Conservation (phyloP, 139 green algal species). For the Gonium pectorale region DNA sequence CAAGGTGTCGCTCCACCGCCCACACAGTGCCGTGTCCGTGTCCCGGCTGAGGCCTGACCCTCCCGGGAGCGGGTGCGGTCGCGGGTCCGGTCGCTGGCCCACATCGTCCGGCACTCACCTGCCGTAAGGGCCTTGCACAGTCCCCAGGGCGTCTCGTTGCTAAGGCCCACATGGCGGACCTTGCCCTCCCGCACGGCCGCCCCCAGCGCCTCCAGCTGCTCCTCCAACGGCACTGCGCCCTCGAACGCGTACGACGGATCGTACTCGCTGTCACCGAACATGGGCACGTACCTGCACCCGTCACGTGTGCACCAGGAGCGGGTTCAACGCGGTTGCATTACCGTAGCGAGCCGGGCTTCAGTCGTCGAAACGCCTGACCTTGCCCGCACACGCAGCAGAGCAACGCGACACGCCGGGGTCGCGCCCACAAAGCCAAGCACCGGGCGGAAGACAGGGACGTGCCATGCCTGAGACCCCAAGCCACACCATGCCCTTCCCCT, state of each 20-base stretch:
- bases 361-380: too few species aligned
- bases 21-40: too few species aligned
- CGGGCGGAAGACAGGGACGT: too few species aligned
- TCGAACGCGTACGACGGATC: slow-evolving; percentile 65
- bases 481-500: too few species aligned
- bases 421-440: too few species aligned
- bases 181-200: slow-evolving; percentile 62
- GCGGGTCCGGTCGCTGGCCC: too few species aligned
- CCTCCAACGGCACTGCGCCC: slow-evolving; percentile 69
- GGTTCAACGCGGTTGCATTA: background rate
- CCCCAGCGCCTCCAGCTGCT: slow-evolving; percentile 82
- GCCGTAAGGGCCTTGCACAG: slow-evolving; percentile 62
- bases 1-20: too few species aligned
- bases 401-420: too few species aligned
- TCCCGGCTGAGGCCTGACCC: too few species aligned
- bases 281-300: slow-evolving; percentile 95
- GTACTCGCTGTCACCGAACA: slow-evolving; percentile 94
- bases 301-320: background rate
- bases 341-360: too few species aligned
- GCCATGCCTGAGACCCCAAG: too few species aligned
- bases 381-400: too few species aligned
- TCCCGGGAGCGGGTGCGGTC: background rate
- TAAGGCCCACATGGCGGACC: slow-evolving; percentile 80
- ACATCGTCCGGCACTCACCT: slow-evolving; percentile 34
- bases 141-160: slow-evolving; percentile 93